These are phyloP conservation scores for Extremus antarcticus DNA, from an alignment of 495 filamentous ascomycete genomes.

Conservation along the genomic window DNA sequence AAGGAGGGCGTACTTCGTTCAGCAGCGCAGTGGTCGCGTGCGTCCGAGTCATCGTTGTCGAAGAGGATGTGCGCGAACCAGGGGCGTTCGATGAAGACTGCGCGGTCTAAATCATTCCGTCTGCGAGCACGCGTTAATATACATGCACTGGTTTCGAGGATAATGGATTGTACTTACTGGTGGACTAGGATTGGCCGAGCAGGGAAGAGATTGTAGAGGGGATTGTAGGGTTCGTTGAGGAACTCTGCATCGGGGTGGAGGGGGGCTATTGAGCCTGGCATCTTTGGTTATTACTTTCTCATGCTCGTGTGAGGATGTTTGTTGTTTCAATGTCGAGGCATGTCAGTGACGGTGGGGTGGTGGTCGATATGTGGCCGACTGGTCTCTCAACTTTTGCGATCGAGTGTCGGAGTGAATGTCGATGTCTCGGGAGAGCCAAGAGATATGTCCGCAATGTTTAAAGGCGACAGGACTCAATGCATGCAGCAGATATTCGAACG, in stretches of 20 bases:
- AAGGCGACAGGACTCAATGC: neutral
- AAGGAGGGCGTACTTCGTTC: conserved; percentile 49
- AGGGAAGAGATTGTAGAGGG: conserved; percentile 27
- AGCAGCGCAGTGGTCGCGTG: conserved; percentile 70
- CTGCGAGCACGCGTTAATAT: conserved; percentile 10
- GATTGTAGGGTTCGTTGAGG: conserved; percentile 26
- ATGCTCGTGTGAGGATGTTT: neutral
- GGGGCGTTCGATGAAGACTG: conserved; percentile 58
- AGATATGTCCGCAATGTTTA: neutral
- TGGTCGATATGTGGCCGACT: no score
- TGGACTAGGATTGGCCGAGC: conserved; percentile 28
- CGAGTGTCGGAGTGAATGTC: no score
- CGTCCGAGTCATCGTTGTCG: conserved; percentile 78
- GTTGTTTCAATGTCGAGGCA: neutral
- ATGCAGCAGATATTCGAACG: neutral
- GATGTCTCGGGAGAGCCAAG: neutral
- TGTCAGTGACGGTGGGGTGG: no score
- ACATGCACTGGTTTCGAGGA: neutral
- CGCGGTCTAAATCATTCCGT: conserved; percentile 25
- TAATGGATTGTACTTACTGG: conserved; percentile 20
- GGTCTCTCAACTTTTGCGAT: no score
- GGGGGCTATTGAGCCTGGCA: neutral
- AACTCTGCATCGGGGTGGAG: conserved; percentile 7
- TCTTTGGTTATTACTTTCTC: no score
- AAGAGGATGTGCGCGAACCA: conserved; percentile 72